Base-by-base conservation (phyloP, 2,329 filamentous ascomycete species). In the Talaromyces amestolkiae region DNA sequence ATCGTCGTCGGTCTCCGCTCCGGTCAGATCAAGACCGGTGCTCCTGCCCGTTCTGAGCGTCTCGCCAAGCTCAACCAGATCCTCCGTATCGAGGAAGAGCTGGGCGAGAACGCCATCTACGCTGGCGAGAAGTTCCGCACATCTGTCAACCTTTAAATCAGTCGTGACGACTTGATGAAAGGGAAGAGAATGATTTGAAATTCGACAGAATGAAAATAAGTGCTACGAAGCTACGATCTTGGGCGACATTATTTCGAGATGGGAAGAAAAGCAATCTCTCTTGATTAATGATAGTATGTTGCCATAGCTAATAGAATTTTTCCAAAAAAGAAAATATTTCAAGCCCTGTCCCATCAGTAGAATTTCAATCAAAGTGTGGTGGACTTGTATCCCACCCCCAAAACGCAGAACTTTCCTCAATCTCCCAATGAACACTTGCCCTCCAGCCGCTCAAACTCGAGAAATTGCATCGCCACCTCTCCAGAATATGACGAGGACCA, bases 1-100 rank as follows among this genome's bases (percentile, higher is more conserved):
- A 95, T 99, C 73, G 93, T 93, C 71, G 95, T 99, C 74, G 95
- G 95, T 85, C 91, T 99, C 78, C 92, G 95, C 75, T 85, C 93
- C 75, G 95, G 95, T 73, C 92, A 99, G 87, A 98, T 99, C 89
- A 97, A 97, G 92, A 96, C 93, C 71, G 93, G 93, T 87, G 94
- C 94, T 69, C 95, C 95, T 74, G 91, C 91, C 79, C 91, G 95
- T 77, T 97, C 94, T 74, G 95, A 99, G 88, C 93, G 95, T 86
- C 88, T 98, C 73, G 95, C 95, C 82, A 99, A 99, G 89, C 91
- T 99, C 79, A 99, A 99, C 91, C 95, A 99, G 87, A 97, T 99
- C 77, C 91, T 99, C 78, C 92, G 95, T 79, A 99, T 99, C 75
- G 95, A 99, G 88, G 95, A 99, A 86, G 95, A 99, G 87, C 90